Conservation (phyloP, 176 grass and related monocot genomes). For the Rhynchospora pubera region DNA sequence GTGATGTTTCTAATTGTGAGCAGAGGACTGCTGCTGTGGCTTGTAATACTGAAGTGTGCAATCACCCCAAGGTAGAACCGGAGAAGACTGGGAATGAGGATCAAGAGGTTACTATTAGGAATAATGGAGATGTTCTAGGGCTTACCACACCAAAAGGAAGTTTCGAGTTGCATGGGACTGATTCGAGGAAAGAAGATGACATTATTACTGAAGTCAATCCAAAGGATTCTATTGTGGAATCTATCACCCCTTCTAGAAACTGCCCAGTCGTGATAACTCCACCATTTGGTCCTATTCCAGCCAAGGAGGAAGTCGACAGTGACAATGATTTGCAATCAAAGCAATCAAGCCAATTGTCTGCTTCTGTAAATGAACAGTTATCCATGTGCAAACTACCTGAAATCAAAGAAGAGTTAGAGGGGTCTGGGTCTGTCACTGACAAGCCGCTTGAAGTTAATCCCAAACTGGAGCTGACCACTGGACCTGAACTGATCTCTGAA, state of each 20-base stretch:
- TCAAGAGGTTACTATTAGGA: constrained; percentile 11
- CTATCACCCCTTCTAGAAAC: not conserved
- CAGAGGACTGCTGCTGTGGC: constrained; percentile 20
- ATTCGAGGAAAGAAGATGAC: constrained; percentile 21
- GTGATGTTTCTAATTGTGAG: constrained; percentile 11
- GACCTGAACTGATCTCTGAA: not conserved
- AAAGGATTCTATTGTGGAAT: constrained; percentile 16
- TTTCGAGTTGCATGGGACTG: not conserved
- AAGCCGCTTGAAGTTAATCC: not conserved
- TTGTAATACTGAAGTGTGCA: constrained; percentile 17
- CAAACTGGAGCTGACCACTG: not conserved
- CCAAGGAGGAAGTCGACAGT: not conserved
- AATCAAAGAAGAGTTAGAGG: not conserved
- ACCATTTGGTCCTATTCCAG: not conserved
- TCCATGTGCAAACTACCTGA: not conserved
- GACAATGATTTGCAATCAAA: not conserved
- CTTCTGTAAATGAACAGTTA: not conserved
- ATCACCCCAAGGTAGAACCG: not conserved
- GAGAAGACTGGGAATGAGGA: not conserved
- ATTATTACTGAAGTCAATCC: not conserved
- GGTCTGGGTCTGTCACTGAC: not conserved
- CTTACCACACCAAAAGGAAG: constrained; percentile 16
- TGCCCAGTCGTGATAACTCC: not conserved
- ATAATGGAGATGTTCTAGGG: constrained; percentile 18
- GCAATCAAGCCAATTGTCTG: not conserved